Percentiles rank a stretch among this genome's conserved stretches.
phyloP scores from a whole-genome alignment of 1,284 basidiomycete genomes.

The Ganoderma boninense region DNA sequence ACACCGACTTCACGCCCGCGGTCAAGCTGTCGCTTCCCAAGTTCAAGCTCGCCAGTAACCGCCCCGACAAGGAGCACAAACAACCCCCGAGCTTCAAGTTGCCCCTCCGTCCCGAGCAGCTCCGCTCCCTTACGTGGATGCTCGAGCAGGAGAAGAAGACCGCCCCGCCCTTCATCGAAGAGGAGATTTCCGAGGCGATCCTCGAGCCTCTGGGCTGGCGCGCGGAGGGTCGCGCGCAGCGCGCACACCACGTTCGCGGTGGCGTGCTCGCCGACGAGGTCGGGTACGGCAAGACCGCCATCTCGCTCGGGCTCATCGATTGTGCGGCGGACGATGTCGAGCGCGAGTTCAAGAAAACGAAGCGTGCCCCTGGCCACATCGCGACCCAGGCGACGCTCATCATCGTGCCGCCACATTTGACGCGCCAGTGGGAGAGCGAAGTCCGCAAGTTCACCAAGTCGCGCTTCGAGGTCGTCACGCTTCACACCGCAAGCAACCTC shows the following conservation, averaged over 20 bases:
- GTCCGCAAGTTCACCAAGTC: slow-evolving; percentile 82
- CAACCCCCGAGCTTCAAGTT: slow-evolving; percentile 86
- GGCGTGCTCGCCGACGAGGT: slow-evolving; percentile 97
- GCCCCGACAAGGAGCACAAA: slow-evolving; percentile 71
- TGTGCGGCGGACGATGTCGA: slow-evolving; percentile 66
- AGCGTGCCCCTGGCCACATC: slow-evolving; percentile 72
- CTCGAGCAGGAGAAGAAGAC: slow-evolving; percentile 77
- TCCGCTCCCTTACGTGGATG: slow-evolving; percentile 96
- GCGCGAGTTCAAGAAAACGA: slow-evolving; percentile 57
- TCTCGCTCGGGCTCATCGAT: slow-evolving; percentile 89
- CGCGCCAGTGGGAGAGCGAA: slow-evolving; percentile 91
- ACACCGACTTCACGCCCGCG: slow-evolving; percentile 78
- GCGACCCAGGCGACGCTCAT: slow-evolving; percentile 82
- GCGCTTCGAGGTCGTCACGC: slow-evolving; percentile 72
- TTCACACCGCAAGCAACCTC: slow-evolving; percentile 78
- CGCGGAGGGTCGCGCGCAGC: slow-evolving; percentile 88
- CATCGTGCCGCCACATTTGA: slow-evolving; percentile 91
- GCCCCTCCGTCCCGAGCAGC: slow-evolving; percentile 83
- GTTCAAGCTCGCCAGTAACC: slow-evolving; percentile 83
- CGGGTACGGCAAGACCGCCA: slow-evolving; percentile 97
- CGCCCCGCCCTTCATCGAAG: slow-evolving; percentile 84
- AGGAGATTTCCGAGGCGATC: slow-evolving; percentile 93
- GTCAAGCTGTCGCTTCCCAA: slow-evolving; percentile 68
- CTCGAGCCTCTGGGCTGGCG: slow-evolving; percentile 91
- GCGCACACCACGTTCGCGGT: slow-evolving; percentile 80